These are phyloP conservation scores for Aquanectria penicillioides DNA, from an alignment of 2,329 filamentous ascomycete genomes.

Conservation along the genomic window DNA sequence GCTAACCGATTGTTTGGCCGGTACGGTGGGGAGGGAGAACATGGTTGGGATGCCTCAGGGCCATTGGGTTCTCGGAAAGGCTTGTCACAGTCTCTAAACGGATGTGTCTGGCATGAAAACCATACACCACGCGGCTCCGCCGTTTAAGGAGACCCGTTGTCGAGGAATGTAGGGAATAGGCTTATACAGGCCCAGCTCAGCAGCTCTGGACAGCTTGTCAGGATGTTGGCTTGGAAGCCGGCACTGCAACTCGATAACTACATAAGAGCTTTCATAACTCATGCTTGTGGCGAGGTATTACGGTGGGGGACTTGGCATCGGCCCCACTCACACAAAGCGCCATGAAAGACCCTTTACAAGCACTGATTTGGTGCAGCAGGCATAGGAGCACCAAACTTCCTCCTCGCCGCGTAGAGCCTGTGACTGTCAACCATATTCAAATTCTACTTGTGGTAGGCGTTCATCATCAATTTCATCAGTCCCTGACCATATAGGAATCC, in stretches of 20 bases:
- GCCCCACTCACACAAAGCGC: conserved; percentile 10
- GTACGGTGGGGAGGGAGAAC: conserved; percentile 76
- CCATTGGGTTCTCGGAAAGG: conserved; percentile 42
- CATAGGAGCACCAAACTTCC: not conserved
- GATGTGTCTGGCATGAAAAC: conserved; percentile 23
- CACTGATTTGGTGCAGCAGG: no score
- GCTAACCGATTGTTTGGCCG: conserved; percentile 94
- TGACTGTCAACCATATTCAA: not conserved
- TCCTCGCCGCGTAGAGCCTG: not conserved
- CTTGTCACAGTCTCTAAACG: conserved; percentile 25
- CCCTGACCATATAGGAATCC: not conserved
- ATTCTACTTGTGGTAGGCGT: not conserved
- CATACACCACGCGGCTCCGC: no score
- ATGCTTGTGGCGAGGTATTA: conserved; percentile 14
- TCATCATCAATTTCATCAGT: not conserved
- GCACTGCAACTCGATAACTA: conserved; percentile 28
- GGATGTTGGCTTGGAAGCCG: conserved; percentile 13
- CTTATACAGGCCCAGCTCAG: not conserved
- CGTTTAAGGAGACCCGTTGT: no score
- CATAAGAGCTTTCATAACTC: conserved; percentile 28
- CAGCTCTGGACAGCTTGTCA: conserved; percentile 40
- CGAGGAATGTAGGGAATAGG: no score
- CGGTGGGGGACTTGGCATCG: not conserved
- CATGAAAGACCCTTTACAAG: conserved; percentile 4
- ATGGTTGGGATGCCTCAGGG: conserved; percentile 51